Evolutionary conservation across 495 filamentous ascomycete species (phyloP).

Genomic region (Podospora australis): DNA sequence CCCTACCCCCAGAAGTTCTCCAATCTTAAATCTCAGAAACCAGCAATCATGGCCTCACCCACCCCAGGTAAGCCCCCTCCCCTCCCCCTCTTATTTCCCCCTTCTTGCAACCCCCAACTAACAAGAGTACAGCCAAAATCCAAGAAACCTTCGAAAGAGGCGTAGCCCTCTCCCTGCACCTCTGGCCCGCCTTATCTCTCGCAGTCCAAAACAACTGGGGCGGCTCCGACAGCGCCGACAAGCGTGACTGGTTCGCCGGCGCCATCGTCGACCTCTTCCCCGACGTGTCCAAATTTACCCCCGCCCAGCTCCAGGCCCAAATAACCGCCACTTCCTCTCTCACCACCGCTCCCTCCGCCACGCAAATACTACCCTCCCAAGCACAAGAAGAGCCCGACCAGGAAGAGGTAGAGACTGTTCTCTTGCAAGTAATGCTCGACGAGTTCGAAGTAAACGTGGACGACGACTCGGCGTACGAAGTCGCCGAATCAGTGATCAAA

Average conservation of each 20-base stretch:
- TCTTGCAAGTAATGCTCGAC: conserved; percentile 87
- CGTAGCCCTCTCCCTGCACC: conserved; percentile 69
- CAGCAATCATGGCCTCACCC: conserved; percentile 10
- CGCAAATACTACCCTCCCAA: too few species aligned
- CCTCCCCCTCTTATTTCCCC: background rate
- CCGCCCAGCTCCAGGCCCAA: conserved; percentile 10
- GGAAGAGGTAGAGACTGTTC: conserved; percentile 74
- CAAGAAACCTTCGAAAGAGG: conserved; percentile 69
- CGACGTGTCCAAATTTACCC: conserved; percentile 42
- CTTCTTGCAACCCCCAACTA: background rate
- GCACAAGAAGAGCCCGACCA: conserved; percentile 61
- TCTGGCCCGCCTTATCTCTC: conserved; percentile 80
- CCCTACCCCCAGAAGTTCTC: background rate
- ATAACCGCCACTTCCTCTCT: background rate
- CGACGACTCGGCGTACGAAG: conserved; percentile 71
- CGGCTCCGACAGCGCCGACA: conserved; percentile 74
- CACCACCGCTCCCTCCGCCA: background rate
- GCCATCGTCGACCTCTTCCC: conserved; percentile 75
- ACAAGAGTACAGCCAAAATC: conserved; percentile 66
- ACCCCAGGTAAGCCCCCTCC: conserved; percentile 10
- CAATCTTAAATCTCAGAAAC: background rate
- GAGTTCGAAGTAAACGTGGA: conserved; percentile 91
- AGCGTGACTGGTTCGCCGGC: conserved; percentile 94
- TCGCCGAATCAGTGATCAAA: conserved; percentile 66
- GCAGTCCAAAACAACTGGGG: conserved; percentile 87